Percentiles rank a stretch among this genome's conserved stretches.
Evolutionary conservation across 371 early-diverging fungal genomes (phyloP).

Genomic region (Mortierella sp.): DNA sequence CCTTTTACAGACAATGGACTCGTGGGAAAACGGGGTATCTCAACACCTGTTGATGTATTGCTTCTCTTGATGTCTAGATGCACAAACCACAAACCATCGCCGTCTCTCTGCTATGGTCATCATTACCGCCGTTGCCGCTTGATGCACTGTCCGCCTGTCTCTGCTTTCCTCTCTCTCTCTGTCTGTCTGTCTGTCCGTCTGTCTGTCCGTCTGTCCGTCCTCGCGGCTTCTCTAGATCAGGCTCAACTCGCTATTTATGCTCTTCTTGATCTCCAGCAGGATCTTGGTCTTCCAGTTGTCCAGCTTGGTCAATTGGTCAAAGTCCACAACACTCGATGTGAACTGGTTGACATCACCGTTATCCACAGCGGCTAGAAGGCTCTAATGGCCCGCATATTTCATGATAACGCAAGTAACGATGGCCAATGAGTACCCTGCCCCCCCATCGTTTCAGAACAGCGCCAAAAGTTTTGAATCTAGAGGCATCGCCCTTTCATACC

Average conservation of each 20-base stretch:
- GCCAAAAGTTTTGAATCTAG: neutral
- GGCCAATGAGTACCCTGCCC: too few species aligned
- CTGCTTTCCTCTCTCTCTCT: too few species aligned
- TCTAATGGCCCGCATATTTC: constrained; percentile 43
- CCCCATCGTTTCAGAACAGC: too few species aligned
- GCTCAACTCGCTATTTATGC: constrained; percentile 71
- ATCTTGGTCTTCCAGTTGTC: constrained; percentile 96
- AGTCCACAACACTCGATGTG: constrained; percentile 82
- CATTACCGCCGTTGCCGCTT: too few species aligned
- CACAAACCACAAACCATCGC: too few species aligned
- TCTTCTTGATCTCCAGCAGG: constrained; percentile 88
- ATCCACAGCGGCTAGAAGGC: constrained; percentile 80
- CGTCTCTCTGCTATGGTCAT: too few species aligned
- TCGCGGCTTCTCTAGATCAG: constrained; percentile 43
- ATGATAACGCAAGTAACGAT: too few species aligned
- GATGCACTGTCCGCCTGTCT: too few species aligned
- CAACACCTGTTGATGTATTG: too few species aligned
- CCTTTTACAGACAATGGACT: neutral
- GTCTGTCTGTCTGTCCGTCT: too few species aligned
- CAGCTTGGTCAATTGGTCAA: constrained; percentile 86
- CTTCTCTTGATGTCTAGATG: too few species aligned
- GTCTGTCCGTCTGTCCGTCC: neutral
- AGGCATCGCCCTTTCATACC: constrained; percentile 52
- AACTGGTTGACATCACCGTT: constrained; percentile 83
- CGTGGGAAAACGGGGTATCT: too few species aligned